phyloP scores from a whole-genome alignment of 345 rosid genomes.

The Zanthoxylum bungeanum region DNA sequence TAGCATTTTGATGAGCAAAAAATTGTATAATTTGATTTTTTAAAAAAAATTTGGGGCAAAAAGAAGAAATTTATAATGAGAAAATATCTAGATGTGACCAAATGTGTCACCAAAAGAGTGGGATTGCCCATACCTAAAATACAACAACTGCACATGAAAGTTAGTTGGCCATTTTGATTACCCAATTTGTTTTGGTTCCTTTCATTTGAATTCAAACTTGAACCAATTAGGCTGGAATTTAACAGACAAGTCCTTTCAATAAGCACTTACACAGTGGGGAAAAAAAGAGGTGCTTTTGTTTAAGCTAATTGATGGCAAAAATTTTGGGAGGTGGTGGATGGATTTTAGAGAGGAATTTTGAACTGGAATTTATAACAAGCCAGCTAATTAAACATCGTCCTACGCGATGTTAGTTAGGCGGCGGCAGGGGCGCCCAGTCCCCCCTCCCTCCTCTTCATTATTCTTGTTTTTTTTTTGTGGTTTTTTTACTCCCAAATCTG shows the following conservation, averaged over 20 bases:
- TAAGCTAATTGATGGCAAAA: slow-evolving; percentile 3
- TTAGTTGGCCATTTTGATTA: slow-evolving; percentile 8
- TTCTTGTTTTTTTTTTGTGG: too few relatives aligned
- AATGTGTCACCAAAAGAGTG: slow-evolving; percentile 22
- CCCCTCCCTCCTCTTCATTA: too few relatives aligned
- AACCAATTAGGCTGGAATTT: too few relatives aligned
- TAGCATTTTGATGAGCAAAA: slow-evolving; percentile 3
- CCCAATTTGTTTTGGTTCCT: not conserved
- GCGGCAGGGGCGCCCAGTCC: too few relatives aligned
- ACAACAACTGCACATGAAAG: slow-evolving; percentile 11
- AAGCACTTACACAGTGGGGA: not conserved
- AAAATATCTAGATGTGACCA: not conserved
- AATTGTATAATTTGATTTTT: not conserved
- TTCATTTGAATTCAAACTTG: slow-evolving; percentile 2
- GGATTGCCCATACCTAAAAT: slow-evolving; percentile 20
- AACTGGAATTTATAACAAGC: slow-evolving; percentile 6
- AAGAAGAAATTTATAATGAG: not conserved
- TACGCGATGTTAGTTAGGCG: too few relatives aligned
- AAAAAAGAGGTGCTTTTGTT: not conserved
- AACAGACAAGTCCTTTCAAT: not conserved
- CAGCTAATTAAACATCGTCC: slow-evolving; percentile 25
- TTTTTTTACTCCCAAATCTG: too few relatives aligned
- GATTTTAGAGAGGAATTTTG: slow-evolving; percentile 32
- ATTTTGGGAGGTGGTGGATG: slow-evolving; percentile 7
- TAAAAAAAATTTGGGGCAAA: not conserved